phyloP scores from a whole-genome alignment of 2,329 filamentous ascomycete genomes.

The Neofusicoccum umdonicola region DNA sequence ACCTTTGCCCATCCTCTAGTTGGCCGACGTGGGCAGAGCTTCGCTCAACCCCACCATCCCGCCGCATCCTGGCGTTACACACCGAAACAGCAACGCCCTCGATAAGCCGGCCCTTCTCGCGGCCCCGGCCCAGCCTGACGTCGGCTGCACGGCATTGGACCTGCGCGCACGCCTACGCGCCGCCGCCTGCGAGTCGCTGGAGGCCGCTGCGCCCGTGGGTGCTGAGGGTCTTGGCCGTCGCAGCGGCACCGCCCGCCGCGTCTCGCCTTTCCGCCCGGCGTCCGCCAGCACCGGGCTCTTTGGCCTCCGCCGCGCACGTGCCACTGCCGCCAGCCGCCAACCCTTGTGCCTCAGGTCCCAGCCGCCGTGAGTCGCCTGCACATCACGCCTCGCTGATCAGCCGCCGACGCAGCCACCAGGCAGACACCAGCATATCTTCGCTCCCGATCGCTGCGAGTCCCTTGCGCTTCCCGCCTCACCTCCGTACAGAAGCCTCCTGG shows the following conservation, averaged over 20 bases:
- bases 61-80: conserved; percentile 11
- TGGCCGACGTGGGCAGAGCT: background rate
- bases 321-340: background rate
- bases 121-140: background rate
- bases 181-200: background rate
- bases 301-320: background rate
- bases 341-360: conserved; percentile 4
- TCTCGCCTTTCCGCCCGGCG: background rate
- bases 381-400: conserved; percentile 13
- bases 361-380: conserved; percentile 15
- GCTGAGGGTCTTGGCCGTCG: background rate
- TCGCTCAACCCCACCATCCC: background rate
- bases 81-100: conserved; percentile 5
- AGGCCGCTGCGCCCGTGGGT: background rate
- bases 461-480: conserved; percentile 10
- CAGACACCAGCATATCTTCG: background rate
- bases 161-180: conserved; percentile 1
- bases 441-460: background rate
- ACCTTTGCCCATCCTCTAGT: background rate
- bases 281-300: background rate
- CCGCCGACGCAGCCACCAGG: conserved; percentile 16
- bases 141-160: background rate
- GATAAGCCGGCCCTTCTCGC: conserved; percentile 11
- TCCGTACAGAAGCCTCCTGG: conserved; percentile 11
- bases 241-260: background rate